Evolutionary conservation across 2,329 filamentous ascomycete genomes (phyloP).

Genomic region (Colletotrichum falcatum): DNA sequence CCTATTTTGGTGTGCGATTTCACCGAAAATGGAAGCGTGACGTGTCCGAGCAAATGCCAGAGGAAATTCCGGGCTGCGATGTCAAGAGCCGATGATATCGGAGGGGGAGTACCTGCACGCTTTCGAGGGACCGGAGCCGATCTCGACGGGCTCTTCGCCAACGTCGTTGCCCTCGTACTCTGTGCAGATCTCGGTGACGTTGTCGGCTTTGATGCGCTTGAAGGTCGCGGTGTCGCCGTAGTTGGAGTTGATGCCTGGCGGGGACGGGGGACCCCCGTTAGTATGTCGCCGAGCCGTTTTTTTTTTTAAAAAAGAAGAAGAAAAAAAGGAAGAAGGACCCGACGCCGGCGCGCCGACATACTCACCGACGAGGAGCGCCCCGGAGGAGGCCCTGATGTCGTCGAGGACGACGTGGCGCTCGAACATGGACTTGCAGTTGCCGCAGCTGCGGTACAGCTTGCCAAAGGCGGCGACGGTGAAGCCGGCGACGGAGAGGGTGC

Average conservation of each 20-base stretch:
- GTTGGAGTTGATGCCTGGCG: conserved; percentile 41
- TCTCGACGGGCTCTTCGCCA: conserved; percentile 36
- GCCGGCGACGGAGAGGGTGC: conserved; percentile 37
- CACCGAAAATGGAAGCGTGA: neutral
- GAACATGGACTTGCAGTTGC: conserved; percentile 39
- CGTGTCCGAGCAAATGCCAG: conserved; percentile 15
- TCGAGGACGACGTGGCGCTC: conserved; percentile 40
- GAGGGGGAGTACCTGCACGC: conserved; percentile 37
- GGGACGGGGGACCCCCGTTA: neutral
- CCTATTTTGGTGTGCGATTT: conserved; percentile 1
- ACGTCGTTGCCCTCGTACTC: conserved; percentile 35
- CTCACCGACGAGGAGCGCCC: conserved; percentile 40
- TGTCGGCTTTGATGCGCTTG: conserved; percentile 18
- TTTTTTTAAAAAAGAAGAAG: no score
- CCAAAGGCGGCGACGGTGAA: conserved; percentile 37
- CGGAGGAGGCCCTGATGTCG: conserved; percentile 38
- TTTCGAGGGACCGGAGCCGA: conserved; percentile 29
- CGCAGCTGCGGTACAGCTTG: conserved; percentile 42
- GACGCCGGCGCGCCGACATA: no score
- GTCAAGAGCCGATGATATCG: conserved; percentile 19
- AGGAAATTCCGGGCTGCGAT: neutral
- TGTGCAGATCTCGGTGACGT: conserved; percentile 38
- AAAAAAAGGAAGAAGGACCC: no score
- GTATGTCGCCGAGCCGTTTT: no score
- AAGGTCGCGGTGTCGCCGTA: conserved; percentile 40